phyloP scores from a whole-genome alignment of 345 rosid species.

The Moricandia moricandioides region DNA sequence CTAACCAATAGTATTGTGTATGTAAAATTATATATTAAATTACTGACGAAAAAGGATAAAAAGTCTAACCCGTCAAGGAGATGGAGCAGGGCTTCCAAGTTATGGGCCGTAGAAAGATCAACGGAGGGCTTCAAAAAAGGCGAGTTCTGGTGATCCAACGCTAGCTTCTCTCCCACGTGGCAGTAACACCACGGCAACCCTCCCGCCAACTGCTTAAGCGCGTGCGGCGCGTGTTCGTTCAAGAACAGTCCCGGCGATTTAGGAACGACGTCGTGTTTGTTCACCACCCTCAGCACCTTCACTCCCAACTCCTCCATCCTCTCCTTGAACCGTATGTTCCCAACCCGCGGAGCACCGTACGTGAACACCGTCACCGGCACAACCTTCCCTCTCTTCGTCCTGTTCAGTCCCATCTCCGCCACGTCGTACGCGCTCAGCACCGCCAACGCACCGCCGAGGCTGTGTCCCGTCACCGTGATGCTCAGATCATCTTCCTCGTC shows the following conservation, averaged over 20 bases:
- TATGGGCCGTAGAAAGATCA: constrained; percentile 58
- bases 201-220: constrained; percentile 50
- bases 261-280: constrained; percentile 63
- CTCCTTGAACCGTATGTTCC: constrained; percentile 64
- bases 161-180: constrained; percentile 75
- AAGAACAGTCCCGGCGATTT: constrained; percentile 67
- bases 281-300: constrained; percentile 77
- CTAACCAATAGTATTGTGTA: background rate
- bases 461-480: constrained; percentile 80
- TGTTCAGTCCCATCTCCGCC: constrained; percentile 59
- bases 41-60: too few species aligned
- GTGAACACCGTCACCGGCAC: constrained; percentile 57
- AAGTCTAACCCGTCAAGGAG: constrained; percentile 91
- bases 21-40: too few species aligned
- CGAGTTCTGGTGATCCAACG: constrained; percentile 63
- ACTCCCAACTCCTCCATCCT: constrained; percentile 57
- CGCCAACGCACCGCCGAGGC: constrained; percentile 77
- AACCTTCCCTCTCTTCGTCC: constrained; percentile 35
- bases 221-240: constrained; percentile 49
- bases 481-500: constrained; percentile 51
- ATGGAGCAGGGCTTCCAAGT: constrained; percentile 78
- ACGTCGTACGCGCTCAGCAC: constrained; percentile 72
- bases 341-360: constrained; percentile 75
- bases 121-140: constrained; percentile 58
- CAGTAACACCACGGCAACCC: constrained; percentile 76